Conservation (phyloP, 2,329 filamentous ascomycete species). For the Nothopassalora personata region DNA sequence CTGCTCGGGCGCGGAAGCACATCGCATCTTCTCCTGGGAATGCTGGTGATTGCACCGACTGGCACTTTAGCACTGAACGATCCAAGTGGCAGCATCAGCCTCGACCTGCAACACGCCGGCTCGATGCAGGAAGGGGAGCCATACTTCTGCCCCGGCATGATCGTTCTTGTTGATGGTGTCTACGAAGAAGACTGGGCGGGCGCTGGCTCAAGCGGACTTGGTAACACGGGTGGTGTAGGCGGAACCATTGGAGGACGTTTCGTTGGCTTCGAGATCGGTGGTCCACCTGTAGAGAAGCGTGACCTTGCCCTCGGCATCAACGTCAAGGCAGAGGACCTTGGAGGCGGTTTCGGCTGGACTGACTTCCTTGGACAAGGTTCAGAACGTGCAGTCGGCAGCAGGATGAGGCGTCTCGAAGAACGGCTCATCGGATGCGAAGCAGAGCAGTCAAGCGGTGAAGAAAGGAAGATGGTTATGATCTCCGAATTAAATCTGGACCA, state of each 20-base stretch:
- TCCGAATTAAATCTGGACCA: conserved; percentile 84
- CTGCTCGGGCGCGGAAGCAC: conserved; percentile 73
- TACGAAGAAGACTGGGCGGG: conserved; percentile 88
- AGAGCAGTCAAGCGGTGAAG: conserved; percentile 19
- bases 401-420: conserved; percentile 76
- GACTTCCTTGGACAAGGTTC: conserved; percentile 91
- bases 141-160: conserved; percentile 94
- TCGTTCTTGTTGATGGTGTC: conserved; percentile 89
- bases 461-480: conserved; percentile 62
- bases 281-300: conserved; percentile 83
- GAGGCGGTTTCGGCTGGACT: conserved; percentile 90
- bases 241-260: conserved; percentile 91
- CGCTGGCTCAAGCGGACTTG: conserved; percentile 52
- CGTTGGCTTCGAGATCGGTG: conserved; percentile 82
- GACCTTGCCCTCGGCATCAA: conserved; percentile 68
- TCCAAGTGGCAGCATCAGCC: conserved; percentile 75
- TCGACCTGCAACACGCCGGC: conserved; percentile 76
- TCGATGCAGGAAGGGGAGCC: conserved; percentile 72
- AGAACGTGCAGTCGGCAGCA: conserved; percentile 72
- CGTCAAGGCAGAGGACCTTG: conserved; percentile 50
- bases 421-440: conserved; percentile 50
- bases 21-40: conserved; percentile 78
- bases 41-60: conserved; percentile 74
- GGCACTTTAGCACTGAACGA: conserved; percentile 80
- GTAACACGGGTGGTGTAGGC: conserved; percentile 74